These are phyloP conservation scores for Persicaria maculosa DNA, from an alignment of 148 eudicot species.

Conservation along the genomic window DNA sequence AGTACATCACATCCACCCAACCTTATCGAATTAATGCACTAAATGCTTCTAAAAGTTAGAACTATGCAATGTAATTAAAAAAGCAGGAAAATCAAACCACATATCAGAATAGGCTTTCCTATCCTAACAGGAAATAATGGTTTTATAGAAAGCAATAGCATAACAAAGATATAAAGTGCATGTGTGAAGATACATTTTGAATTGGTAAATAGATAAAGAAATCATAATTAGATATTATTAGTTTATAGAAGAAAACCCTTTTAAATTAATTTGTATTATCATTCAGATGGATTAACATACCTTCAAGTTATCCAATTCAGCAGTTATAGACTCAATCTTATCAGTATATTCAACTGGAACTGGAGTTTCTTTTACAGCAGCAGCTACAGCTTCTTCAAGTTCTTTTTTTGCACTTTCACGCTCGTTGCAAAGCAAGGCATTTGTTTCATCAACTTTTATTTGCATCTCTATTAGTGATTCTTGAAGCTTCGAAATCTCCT, in stretches of 20 bases:
- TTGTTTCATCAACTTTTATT: conserved; percentile 47
- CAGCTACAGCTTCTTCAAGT: conserved; percentile 44
- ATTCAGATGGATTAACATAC: conserved; percentile 22
- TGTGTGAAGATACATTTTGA: neutral
- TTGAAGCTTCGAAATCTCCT: conserved; percentile 58
- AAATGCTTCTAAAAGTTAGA: neutral
- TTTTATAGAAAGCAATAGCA: neutral
- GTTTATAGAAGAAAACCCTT: too few species aligned
- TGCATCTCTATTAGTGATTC: conserved; percentile 57
- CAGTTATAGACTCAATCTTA: conserved; percentile 43
- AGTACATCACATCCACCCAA: conserved; percentile 3
- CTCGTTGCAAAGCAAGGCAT: conserved; percentile 26
- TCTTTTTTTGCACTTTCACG: conserved; percentile 29
- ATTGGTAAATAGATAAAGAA: neutral
- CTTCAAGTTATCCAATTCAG: conserved; percentile 65
- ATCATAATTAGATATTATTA: too few species aligned
- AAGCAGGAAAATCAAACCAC: neutral
- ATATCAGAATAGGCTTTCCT: neutral
- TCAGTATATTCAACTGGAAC: conserved; percentile 58
- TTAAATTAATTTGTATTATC: too few species aligned
- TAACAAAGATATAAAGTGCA: neutral
- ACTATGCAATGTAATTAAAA: neutral
- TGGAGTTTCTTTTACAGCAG: conserved; percentile 17
- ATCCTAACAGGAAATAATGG: too few species aligned
- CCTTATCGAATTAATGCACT: neutral